Base-by-base conservation (phyloP, 768 basidiomycete species). In the Lentinula boryana region DNA sequence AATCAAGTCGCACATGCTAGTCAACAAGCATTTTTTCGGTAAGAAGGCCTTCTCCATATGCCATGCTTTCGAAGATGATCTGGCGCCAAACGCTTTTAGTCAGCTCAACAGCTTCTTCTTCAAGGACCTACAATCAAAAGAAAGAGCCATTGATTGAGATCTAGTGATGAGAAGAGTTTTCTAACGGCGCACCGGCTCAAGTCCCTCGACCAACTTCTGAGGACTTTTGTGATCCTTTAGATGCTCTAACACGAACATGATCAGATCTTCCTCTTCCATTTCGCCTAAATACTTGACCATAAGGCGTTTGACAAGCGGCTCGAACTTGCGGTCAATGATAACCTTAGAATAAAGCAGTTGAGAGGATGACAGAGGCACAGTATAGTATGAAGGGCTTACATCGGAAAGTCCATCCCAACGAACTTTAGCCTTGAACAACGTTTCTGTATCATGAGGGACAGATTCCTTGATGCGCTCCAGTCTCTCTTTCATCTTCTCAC, bases 31-130 rank as follows among this genome's bases (percentile, higher is more conserved):
- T 84, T 71, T 82, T 84, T 66, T 93, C 93, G 27, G 93, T 94
- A 67, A 89, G 85, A 63, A 96, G 78, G 43, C 93, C 93, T 72
- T 95, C 91, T 63, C 84, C 87, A 71, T 92, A 95, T 31, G 94
- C 91, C 84, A 93, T 89, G 68, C 93, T 94, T 79, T 98, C 95
- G 70, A 96, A 96, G 55, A 94, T 91, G 66, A 96, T 83, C 74
- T 93, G 91, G 58, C 93, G 85, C 95, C 95, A 98, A 52, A 97
- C 79, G 63, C 80, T 81, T 66, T 87, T 72, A n/a, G 84, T 79
- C 61, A 95, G 83, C 62, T 93, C 87, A 31, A 77, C 76, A 5
- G 95, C 94, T 70, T 98, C 95, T 71, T 96, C 95, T 69, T 94
- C 94, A 38, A 98, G 78, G 3, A 97, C 92, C 95, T 97, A 68